Base-by-base conservation (phyloP, 768 basidiomycete species). In the Amyloporia xantha region DNA sequence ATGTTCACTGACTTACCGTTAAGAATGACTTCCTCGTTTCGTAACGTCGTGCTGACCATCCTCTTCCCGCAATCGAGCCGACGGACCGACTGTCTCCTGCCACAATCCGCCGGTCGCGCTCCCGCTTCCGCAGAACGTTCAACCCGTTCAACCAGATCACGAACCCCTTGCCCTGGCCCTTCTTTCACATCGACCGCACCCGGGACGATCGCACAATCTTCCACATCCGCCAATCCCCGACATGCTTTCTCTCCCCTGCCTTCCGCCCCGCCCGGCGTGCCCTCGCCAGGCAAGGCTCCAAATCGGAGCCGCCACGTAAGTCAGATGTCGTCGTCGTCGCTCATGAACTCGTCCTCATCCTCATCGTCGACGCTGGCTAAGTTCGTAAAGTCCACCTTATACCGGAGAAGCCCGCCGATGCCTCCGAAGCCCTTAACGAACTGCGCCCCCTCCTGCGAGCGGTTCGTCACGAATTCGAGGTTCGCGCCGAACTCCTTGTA, bases 381-480 rank as follows among this genome's bases (percentile, higher is more conserved):
- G 64, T 86, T 88, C 57, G 78, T 77, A 70, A 98, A 90, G 71
- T 96, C 95, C 59, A 98, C 92, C 73, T 98, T 98, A 81, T 99
- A 99, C 42, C 95, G 80, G 50, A 96, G 71, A 52, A 97, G 74
- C 25, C 94, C 95, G 24, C 96, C 95, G 58, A 99, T 97, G 21
- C 96, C 95, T 67, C 95, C 95, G 60, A 99, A 98, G 36, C 95
- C 95, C 66, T 94, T 95, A 60, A 95, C 92, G 72, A 96, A 98
- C 65, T 97, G 94, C 27, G 91, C 89, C 26, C 95, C 95, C 66
- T 99, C 95, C 65, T 97, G 95, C 6, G 92, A 94, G 46, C 86
- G 82, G 71, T 97, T 93, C 54, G 94, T 95, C 38, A 98, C 84
- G 64, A 98, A 97, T 71, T 94, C 92, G 52, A 97, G 82, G 57